Evolutionary conservation across 2,329 filamentous ascomycete genomes (phyloP).

Genomic region (Phaeosphaeria sp.): DNA sequence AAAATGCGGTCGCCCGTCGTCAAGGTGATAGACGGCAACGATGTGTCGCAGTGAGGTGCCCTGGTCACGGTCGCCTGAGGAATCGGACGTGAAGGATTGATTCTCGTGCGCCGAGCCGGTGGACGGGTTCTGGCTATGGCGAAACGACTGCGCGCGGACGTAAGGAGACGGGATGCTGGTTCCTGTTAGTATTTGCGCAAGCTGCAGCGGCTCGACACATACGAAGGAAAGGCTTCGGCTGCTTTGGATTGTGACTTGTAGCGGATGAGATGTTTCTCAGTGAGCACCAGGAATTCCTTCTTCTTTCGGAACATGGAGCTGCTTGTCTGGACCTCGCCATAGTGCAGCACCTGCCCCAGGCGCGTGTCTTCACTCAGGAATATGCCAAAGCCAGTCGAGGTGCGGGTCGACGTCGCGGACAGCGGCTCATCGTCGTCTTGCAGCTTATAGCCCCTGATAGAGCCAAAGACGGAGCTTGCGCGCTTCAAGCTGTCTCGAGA

Average conservation of each 20-base stretch:
- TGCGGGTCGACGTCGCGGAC: conserved; percentile 58
- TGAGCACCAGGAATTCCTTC: conserved; percentile 75
- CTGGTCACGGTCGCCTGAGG: conserved; percentile 61
- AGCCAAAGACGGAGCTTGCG: conserved; percentile 63
- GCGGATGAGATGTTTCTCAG: conserved; percentile 70
- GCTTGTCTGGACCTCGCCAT: conserved; percentile 74
- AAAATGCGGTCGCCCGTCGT: conserved; percentile 71
- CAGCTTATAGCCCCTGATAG: conserved; percentile 61
- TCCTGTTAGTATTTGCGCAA: conserved; percentile 13
- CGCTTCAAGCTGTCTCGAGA: conserved; percentile 35
- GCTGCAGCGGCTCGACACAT: conserved; percentile 2
- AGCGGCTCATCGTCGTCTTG: conserved; percentile 59
- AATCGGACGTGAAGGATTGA: conserved; percentile 58
- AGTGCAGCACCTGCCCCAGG: conserved; percentile 61
- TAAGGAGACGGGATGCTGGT: conserved; percentile 38
- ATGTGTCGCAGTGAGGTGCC: conserved; percentile 70
- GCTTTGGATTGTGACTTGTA: conserved; percentile 74
- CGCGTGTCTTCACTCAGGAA: conserved; percentile 50
- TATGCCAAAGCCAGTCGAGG: conserved; percentile 44
- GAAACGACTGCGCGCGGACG: conserved; percentile 52
- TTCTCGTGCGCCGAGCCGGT: conserved; percentile 68
- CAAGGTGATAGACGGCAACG: conserved; percentile 70
- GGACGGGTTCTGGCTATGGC: conserved; percentile 66
- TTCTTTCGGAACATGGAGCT: conserved; percentile 75
- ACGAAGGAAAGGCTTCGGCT: conserved; percentile 65